A percentile compares a stretch with the other conserved stretches of the same genome.
Evolutionary conservation across 2,329 filamentous ascomycete species (phyloP).

Genomic region (Fulvia fulva): DNA sequence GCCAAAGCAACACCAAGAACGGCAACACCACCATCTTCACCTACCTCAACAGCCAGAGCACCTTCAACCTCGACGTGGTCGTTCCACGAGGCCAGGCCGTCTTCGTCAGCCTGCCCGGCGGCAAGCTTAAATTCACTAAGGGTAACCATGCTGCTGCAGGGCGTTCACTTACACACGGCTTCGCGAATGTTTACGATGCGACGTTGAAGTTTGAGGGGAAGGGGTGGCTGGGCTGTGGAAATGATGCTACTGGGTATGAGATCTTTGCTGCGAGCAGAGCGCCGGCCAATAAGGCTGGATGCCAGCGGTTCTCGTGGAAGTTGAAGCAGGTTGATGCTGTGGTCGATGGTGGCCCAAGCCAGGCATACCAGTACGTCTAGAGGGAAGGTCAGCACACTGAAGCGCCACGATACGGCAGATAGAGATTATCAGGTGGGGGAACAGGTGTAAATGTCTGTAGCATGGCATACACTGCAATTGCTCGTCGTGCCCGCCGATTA

Average conservation of each 20-base stretch:
- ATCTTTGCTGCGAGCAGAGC: slow-evolving; percentile 2
- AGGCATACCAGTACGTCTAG: slow-evolving; percentile 1
- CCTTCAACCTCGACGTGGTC: neutral
- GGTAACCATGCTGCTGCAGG: neutral
- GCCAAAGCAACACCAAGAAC: slow-evolving; percentile 2
- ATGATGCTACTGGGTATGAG: neutral
- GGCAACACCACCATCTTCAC: slow-evolving; percentile 3
- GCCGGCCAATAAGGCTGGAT: neutral
- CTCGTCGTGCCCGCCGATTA: no score
- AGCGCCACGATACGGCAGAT: no score
- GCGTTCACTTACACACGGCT: neutral
- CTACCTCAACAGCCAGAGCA: neutral
- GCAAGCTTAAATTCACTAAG: neutral
- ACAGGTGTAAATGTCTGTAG: no score
- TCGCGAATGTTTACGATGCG: neutral
- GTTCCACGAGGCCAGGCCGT: slow-evolving; percentile 2
- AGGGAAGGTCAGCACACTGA: neutral
- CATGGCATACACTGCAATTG: no score
- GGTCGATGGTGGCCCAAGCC: neutral
- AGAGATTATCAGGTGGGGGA: no score
- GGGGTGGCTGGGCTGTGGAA: slow-evolving; percentile 1
- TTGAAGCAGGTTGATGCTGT: neutral
- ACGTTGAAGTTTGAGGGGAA: slow-evolving; percentile 2
- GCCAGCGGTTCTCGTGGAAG: slow-evolving; percentile 1
- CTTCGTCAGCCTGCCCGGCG: neutral